Percentiles rank a stretch among this genome's conserved stretches.
phyloP scores from a whole-genome alignment of 2,329 filamentous ascomycete genomes.

The Botrytis fragariae region DNA sequence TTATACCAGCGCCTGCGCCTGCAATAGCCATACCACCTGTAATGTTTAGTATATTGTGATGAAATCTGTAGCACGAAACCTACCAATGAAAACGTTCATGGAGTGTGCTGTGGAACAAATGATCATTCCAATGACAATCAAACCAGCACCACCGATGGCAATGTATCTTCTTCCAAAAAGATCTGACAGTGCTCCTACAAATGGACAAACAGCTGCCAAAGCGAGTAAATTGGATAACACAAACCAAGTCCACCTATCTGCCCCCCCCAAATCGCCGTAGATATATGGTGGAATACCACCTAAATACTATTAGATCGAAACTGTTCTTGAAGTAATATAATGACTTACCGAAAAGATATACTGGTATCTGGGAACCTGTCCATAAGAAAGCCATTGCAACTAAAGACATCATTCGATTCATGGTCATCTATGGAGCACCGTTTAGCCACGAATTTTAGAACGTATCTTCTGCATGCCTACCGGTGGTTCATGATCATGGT shows the following conservation, averaged over 20 bases:
- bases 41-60: not conserved
- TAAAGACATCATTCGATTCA: slow-evolving; percentile 59
- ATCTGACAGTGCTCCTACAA: slow-evolving; percentile 66
- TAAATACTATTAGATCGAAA: slow-evolving; percentile 26
- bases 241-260: slow-evolving; percentile 40
- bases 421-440: slow-evolving; percentile 48
- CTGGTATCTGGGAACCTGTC: slow-evolving; percentile 60
- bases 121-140: slow-evolving; percentile 59
- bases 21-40: slow-evolving; percentile 52
- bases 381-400: slow-evolving; percentile 59
- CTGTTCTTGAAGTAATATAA: not conserved
- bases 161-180: slow-evolving; percentile 61
- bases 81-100: slow-evolving; percentile 63
- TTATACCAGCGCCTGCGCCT: slow-evolving; percentile 64
- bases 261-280: slow-evolving; percentile 57
- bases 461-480: slow-evolving; percentile 36
- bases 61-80: slow-evolving; percentile 19
- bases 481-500: slow-evolving; percentile 47
- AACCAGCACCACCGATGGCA: slow-evolving; percentile 50
- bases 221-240: slow-evolving; percentile 52
- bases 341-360: slow-evolving; percentile 49
- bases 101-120: slow-evolving; percentile 54
- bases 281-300: slow-evolving; percentile 52
- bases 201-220: slow-evolving; percentile 56
- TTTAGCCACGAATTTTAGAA: slow-evolving; percentile 38